A percentile compares a stretch with the other conserved stretches of the same genome.
Evolutionary conservation across 2,329 filamentous ascomycete species (phyloP).

Genomic region (Ophiostoma sp.): DNA sequence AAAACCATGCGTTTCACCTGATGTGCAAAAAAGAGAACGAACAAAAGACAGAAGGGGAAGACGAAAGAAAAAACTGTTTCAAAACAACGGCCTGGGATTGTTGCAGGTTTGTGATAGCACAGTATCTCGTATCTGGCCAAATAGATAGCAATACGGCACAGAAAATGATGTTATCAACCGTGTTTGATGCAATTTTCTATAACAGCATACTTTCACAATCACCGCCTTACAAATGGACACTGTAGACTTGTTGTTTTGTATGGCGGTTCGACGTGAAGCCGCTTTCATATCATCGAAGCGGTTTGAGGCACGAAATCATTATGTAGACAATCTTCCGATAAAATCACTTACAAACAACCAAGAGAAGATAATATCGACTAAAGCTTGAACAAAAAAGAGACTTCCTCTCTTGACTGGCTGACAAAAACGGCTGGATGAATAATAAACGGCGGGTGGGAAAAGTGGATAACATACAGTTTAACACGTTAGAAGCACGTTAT

Average conservation of each 20-base stretch:
- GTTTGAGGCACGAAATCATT: neutral
- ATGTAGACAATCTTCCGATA: neutral
- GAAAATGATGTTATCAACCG: neutral
- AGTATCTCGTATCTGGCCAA: neutral
- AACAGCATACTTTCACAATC: neutral
- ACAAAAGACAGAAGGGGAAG: neutral
- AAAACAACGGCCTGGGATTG: neutral
- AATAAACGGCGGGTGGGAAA: neutral
- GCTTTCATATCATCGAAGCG: neutral
- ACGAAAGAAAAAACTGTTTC: neutral
- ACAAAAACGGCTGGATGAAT: neutral
- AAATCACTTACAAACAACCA: neutral
- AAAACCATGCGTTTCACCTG: constrained; percentile 4
- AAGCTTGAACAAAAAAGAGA: neutral
- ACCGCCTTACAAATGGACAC: neutral
- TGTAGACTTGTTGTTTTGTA: neutral
- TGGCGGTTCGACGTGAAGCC: neutral
- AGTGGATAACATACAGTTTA: neutral
- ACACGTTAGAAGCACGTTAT: neutral
- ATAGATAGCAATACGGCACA: neutral
- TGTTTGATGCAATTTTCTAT: neutral
- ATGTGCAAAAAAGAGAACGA: neutral
- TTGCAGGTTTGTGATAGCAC: neutral
- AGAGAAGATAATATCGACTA: neutral
- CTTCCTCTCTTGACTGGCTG: neutral